Evolutionary conservation across 805 yeast genomes (phyloP).

Genomic region (Komagataella kurtzmanii): DNA sequence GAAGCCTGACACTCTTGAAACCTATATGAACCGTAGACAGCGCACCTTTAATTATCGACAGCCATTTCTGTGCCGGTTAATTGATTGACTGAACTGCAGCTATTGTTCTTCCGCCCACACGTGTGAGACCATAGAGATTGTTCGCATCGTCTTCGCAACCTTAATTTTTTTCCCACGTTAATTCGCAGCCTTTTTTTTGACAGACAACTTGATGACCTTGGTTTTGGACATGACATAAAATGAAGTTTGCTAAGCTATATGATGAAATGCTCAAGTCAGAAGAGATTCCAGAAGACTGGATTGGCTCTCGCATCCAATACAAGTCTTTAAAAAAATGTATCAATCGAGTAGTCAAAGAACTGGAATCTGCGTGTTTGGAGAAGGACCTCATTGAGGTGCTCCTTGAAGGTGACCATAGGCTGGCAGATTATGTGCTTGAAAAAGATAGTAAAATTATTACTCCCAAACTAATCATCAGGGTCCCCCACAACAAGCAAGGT

Average conservation of each 20-base stretch:
- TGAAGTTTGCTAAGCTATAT: slow-evolving; percentile 69
- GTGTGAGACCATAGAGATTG: background rate
- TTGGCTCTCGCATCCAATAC: slow-evolving; percentile 55
- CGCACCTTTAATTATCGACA: background rate
- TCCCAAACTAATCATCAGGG: slow-evolving; percentile 20
- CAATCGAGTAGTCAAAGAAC: slow-evolving; percentile 49
- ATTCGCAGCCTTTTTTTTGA: background rate
- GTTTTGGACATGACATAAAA: slow-evolving; percentile 16
- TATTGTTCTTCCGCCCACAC: background rate
- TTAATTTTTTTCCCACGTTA: background rate
- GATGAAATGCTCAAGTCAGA: slow-evolving; percentile 50
- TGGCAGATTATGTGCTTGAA: slow-evolving; percentile 25
- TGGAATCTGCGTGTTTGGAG: slow-evolving; percentile 42
- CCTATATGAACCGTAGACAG: background rate
- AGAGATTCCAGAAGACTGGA: slow-evolving; percentile 56
- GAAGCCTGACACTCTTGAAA: background rate
- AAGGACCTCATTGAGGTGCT: slow-evolving; percentile 12
- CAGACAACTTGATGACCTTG: background rate
- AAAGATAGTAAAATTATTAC: slow-evolving; percentile 13
- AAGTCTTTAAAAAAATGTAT: slow-evolving; percentile 59
- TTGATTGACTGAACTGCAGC: background rate
- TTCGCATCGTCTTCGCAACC: background rate
- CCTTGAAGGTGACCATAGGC: slow-evolving; percentile 21
- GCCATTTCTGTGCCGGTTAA: background rate
- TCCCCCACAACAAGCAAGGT: background rate